A percentile compares a stretch with the other conserved stretches of the same genome.
Evolutionary conservation across 371 early-diverging fungal genomes (phyloP).

Genomic region (Mortierella sp.): DNA sequence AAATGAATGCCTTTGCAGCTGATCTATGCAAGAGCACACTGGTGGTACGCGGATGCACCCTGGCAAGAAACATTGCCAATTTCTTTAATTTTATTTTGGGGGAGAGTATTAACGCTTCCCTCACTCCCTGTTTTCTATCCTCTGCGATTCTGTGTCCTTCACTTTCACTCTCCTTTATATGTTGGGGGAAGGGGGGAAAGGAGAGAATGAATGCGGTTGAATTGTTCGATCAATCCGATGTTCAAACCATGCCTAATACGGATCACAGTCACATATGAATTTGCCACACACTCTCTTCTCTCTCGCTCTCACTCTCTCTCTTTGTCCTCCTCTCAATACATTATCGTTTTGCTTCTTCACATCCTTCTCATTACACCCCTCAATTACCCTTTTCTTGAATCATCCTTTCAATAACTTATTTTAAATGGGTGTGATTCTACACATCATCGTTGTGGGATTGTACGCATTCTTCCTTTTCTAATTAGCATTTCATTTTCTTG

Average conservation of each 20-base stretch:
- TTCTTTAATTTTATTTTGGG: too few relatives aligned
- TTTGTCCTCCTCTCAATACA: not conserved
- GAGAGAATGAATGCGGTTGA: too few relatives aligned
- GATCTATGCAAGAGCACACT: conserved; percentile 2
- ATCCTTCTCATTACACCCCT: not conserved
- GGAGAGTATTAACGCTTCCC: too few relatives aligned
- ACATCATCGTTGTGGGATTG: conserved; percentile 57
- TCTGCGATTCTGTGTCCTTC: not conserved
- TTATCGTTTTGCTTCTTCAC: not conserved
- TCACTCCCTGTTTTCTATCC: not conserved
- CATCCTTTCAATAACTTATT: not conserved
- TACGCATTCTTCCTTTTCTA: conserved; percentile 14
- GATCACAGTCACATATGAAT: too few relatives aligned
- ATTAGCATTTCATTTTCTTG: not conserved
- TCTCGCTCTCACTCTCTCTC: not conserved
- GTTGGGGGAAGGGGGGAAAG: too few relatives aligned
- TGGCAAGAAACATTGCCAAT: conserved; percentile 20
- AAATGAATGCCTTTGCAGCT: not conserved
- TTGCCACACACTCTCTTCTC: too few relatives aligned
- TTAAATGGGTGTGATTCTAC: conserved; percentile 51
- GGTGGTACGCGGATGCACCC: conserved; percentile 3
- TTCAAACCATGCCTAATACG: too few relatives aligned
- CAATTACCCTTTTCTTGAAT: not conserved
- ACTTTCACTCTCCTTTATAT: not conserved
- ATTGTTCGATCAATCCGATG: too few relatives aligned